Conservation (phyloP, 495 filamentous ascomycete species). For the Daldinia decipiens region DNA sequence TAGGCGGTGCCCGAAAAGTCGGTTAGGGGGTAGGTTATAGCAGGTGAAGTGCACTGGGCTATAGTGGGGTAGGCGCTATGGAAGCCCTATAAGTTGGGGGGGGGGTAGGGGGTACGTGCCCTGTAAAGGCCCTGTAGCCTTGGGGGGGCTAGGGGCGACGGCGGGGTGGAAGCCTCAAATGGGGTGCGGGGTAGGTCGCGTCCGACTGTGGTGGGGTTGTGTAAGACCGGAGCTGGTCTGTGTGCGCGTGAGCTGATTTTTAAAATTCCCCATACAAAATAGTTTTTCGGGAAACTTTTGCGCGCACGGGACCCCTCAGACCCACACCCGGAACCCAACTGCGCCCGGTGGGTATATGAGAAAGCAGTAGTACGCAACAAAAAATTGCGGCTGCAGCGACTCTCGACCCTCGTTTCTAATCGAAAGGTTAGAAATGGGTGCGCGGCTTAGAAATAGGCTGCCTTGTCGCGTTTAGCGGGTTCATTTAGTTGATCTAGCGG, state of each 20-base stretch:
- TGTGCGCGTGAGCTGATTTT: slow-evolving; percentile 5
- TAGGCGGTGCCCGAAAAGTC: not conserved
- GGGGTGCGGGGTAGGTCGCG: not conserved
- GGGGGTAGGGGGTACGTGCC: not conserved
- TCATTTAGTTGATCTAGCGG: not conserved
- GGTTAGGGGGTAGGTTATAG: not conserved
- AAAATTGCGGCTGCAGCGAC: not conserved
- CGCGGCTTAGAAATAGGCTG: slow-evolving; percentile 4
- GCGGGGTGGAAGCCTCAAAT: not conserved
- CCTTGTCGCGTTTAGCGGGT: not conserved
- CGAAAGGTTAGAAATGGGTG: not conserved
- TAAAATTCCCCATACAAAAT: slow-evolving; percentile 15
- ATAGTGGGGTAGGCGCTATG: not conserved
- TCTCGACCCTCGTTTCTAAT: not conserved
- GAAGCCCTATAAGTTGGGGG: too few species aligned
- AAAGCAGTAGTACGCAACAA: not conserved
- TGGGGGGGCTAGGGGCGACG: not conserved
- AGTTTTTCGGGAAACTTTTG: slow-evolving; percentile 13
- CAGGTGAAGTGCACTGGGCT: not conserved
- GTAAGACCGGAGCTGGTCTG: not conserved
- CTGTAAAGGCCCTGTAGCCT: not conserved
- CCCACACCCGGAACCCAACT: not conserved
- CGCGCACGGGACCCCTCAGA: slow-evolving; percentile 1
- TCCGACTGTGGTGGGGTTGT: not conserved
- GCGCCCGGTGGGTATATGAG: slow-evolving; percentile 19